phyloP scores from a whole-genome alignment of 768 basidiomycete genomes.

The Suillus hirtellus region DNA sequence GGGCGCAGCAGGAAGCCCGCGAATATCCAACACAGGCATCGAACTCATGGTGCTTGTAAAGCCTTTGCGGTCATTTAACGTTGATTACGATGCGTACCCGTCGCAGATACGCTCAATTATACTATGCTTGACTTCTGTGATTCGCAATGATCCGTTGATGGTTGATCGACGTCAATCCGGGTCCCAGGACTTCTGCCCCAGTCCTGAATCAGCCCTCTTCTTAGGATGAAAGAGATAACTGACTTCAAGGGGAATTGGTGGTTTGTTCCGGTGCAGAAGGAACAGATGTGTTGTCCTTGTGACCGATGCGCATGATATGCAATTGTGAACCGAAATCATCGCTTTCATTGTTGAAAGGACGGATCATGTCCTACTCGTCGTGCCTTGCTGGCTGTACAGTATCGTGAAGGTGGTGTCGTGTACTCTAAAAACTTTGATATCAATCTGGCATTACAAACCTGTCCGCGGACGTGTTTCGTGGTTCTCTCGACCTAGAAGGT shows the following conservation, averaged over 20 bases:
- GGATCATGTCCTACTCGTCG: not conserved
- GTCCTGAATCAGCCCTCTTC: not conserved
- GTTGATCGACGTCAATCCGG: conserved; percentile 3
- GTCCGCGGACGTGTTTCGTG: not conserved
- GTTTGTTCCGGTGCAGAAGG: not conserved
- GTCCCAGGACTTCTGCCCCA: not conserved
- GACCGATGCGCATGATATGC: not conserved
- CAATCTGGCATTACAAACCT: not conserved
- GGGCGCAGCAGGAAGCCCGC: conserved; percentile 1
- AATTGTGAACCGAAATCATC: not conserved
- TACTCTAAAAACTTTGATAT: not conserved
- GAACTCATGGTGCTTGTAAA: not conserved
- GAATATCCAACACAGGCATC: not conserved
- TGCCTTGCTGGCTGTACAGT: not conserved
- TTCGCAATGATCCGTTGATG: conserved; percentile 5
- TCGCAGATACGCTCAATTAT: not conserved
- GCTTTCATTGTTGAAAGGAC: not conserved
- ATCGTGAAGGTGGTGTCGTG: not conserved
- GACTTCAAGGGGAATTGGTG: not conserved
- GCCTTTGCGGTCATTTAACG: conserved; percentile 1
- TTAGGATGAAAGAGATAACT: not conserved
- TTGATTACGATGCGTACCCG: not conserved
- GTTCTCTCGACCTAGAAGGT: not conserved
- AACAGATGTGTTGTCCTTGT: not conserved
- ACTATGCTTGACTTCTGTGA: not conserved